Evolutionary conservation across 768 basidiomycete genomes (phyloP), one percentile per base, ranked within the genome.

Genomic region (Mycena galopus): DNA sequence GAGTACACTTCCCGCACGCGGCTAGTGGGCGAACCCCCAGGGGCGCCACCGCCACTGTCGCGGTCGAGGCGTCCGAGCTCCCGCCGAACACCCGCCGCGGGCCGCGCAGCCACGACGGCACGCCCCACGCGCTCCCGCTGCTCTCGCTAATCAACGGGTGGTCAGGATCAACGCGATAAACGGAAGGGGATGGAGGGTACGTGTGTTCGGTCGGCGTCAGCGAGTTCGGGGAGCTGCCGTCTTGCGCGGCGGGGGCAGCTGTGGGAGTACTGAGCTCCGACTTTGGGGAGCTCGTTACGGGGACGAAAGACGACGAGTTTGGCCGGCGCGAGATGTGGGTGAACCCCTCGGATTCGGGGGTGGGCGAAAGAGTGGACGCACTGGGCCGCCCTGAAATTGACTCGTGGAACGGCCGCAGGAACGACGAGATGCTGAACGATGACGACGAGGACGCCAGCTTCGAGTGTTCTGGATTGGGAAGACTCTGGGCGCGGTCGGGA

Each of bases 101-200:
- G 58, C 82, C 82, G 77, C 86, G 91, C 63, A 94, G 82, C 93
- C 93, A 94, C 30, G 89, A 90, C 8, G 92, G 93, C 58, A 94
- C 91, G 64, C 88, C 89, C 93, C 93, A 94, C 57, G 83, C 81
- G 73, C 82, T 86, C n/a, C 70, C 72, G 58, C 77, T 77, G 74
- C 78, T 85, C 77, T 85, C 88, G 84, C 84, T 88, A 85, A 83
- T 84, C 77, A 84, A 86, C 73, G 84, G 82, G 69, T 83, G 74
- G 82, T 89, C 83, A 85, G 87, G 84, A 82, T 82, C 80, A 80
- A 83, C 78, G 79, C 79, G 79, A 76, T 87, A 86, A 80, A 78
- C 79, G 77, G 87, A 86, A 82, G 88, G 86, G 76, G 92, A 91
- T 57, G 94, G 94, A 70, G 94, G 94, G 85, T 95, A 95, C 80